These are phyloP conservation scores for Pyrus communis DNA, from an alignment of 306 rosid species.

Conservation along the genomic window DNA sequence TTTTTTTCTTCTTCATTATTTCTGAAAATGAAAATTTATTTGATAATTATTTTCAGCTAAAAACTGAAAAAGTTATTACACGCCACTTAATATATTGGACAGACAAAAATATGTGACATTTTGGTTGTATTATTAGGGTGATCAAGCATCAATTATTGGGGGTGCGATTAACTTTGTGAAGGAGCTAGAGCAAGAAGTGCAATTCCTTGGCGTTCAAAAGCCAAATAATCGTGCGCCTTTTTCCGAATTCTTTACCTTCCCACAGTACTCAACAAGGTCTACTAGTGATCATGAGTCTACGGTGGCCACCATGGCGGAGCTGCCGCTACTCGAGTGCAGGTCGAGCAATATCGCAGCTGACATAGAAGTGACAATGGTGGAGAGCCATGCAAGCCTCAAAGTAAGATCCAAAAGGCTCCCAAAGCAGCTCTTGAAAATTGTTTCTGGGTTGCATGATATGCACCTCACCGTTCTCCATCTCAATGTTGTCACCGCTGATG, in stretches of 20 bases:
- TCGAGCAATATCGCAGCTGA: conserved; percentile 36
- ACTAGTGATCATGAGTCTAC: conserved; percentile 17
- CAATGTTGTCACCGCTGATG: conserved; percentile 56
- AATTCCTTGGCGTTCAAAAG: conserved; percentile 44
- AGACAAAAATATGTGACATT: neutral
- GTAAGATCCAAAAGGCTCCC: conserved; percentile 66
- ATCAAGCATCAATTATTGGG: conserved; percentile 91
- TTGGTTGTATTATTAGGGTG: conserved; percentile 46
- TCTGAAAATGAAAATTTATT: neutral
- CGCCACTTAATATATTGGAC: neutral
- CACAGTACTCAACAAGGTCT: conserved; percentile 59
- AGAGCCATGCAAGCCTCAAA: conserved; percentile 81
- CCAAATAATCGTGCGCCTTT: conserved; percentile 40
- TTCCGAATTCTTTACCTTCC: conserved; percentile 80
- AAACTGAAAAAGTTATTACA: neutral
- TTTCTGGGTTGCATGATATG: conserved; percentile 59
- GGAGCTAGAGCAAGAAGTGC: conserved; percentile 80
- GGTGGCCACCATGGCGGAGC: conserved; percentile 14
- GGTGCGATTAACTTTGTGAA: conserved; percentile 90
- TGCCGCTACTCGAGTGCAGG: neutral
- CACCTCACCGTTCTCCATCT: conserved; percentile 79
- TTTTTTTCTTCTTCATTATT: too few relatives aligned
- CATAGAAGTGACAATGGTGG: conserved; percentile 89
- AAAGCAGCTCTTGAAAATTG: conserved; percentile 67
- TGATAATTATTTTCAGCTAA: neutral